Percentiles rank a stretch among this genome's conserved stretches.
These are phyloP conservation scores for Cryptomeria japonica DNA, from an alignment of 75 land plant genomes.

Conservation along the genomic window DNA sequence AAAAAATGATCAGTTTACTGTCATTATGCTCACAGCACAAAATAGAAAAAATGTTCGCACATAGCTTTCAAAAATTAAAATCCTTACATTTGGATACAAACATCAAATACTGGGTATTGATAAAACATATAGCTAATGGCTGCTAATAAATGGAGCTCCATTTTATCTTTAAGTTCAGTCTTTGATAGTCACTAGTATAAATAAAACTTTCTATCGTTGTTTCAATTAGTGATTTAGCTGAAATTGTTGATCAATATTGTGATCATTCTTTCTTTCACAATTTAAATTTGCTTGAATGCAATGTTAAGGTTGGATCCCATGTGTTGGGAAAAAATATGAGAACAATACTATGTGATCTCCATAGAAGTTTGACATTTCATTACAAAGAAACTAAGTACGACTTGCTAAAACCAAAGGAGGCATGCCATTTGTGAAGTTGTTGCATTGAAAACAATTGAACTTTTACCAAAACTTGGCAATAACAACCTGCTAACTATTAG, in stretches of 20 bases:
- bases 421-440: neutral
- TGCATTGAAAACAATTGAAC: neutral
- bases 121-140: neutral
- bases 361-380: neutral
- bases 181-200: neutral
- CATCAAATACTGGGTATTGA: neutral
- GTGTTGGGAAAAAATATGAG: neutral
- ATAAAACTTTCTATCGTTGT: neutral
- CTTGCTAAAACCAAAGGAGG: neutral
- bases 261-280: neutral
- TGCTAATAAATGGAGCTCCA: neutral
- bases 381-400: neutral
- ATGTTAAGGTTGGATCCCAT: neutral
- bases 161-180: neutral
- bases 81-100: neutral
- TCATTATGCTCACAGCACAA: neutral
- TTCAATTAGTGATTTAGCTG: neutral
- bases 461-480: neutral
- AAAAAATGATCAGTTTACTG: too few relatives aligned
- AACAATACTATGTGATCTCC: neutral
- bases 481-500: too few relatives aligned
- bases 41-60: neutral
- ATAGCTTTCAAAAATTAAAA: neutral
- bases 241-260: neutral
- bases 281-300: too few relatives aligned